Evolutionary conservation across 805 yeast species (phyloP), one percentile per base, ranked within the genome.

Genomic region (Candida lessepsii): DNA sequence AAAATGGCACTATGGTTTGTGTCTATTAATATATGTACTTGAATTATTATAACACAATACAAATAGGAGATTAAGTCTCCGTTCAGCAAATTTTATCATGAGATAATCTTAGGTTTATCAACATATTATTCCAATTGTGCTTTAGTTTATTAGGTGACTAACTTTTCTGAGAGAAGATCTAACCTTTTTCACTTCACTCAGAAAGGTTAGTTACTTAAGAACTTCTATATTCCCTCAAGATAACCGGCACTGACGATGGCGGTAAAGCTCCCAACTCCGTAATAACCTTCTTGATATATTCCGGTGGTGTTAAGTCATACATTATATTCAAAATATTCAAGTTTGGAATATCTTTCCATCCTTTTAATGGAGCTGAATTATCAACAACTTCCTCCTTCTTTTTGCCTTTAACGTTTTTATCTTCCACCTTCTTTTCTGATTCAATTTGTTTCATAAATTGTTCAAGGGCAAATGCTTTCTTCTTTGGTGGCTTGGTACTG

Each of bases 191-290:
- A n/a, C n/a, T n/a, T n/a, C n/a, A n/a, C n/a, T n/a, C n/a, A n/a
- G n/a, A n/a, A n/a, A n/a, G n/a, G n/a, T n/a, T n/a, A n/a, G n/a
- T n/a, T 23, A 23, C 10, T 9, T 11, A 23, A 11, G 11, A 23
- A 23, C 61, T 65, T 62, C 88, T 87, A 63, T 91, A 93, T 63
- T 93, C 99, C 65, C 98, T 79, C 53, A 93, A 70, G 46, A 93
- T 87, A 35, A 93, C 98, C 19, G 99, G 99, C 42, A 93, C 98
- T 1, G 98, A 88, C n/a, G 95, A 85, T 30, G 99, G 96, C 9
- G 99, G 99, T 50, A 93, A 73, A 2, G 96, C 87, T 20, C 99
- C 99, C 48, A 91, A 80, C 61, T 93, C 99, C 2, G 98, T 93
- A 40, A 93, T 88, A 44, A 93, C 88, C 67, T 93, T 93, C 60